Percentiles rank a stretch among this genome's conserved stretches.
phyloP scores from a whole-genome alignment of 768 basidiomycete genomes.

The Russula dissimulans region DNA sequence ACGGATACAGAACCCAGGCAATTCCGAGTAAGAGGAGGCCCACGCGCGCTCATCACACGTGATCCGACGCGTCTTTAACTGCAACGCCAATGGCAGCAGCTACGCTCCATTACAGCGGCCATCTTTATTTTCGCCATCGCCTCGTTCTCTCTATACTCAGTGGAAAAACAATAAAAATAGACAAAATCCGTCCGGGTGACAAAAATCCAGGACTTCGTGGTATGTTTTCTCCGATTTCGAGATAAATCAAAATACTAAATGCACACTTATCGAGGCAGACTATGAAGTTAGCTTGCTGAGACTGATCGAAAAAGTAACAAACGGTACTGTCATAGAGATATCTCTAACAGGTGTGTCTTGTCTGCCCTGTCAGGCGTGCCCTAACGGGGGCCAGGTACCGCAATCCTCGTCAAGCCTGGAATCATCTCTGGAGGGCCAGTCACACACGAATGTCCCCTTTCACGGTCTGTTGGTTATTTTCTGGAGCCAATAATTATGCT shows the following conservation, averaged over 20 bases:
- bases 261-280: conserved; percentile 40
- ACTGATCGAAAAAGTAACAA: conserved; percentile 82
- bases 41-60: background rate
- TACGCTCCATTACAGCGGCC: conserved; percentile 58
- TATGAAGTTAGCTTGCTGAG: conserved; percentile 88
- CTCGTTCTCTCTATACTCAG: conserved; percentile 85
- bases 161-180: conserved; percentile 74
- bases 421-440: conserved; percentile 76
- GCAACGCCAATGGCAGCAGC: no score
- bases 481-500: conserved; percentile 85
- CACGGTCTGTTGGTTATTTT: conserved; percentile 89
- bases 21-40: background rate
- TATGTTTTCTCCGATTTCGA: conserved; percentile 25
- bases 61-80: background rate
- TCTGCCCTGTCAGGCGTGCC: background rate
- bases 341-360: conserved; percentile 73
- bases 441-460: conserved; percentile 80
- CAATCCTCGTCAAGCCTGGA: conserved; percentile 87
- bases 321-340: conserved; percentile 92
- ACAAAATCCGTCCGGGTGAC: conserved; percentile 83
- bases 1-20: background rate
- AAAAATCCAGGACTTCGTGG: conserved; percentile 94
- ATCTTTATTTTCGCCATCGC: conserved; percentile 74
- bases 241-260: background rate
- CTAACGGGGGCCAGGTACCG: conserved; percentile 53